phyloP scores from a whole-genome alignment of 495 filamentous ascomycete species.

The Aspergillus bridgeri region DNA sequence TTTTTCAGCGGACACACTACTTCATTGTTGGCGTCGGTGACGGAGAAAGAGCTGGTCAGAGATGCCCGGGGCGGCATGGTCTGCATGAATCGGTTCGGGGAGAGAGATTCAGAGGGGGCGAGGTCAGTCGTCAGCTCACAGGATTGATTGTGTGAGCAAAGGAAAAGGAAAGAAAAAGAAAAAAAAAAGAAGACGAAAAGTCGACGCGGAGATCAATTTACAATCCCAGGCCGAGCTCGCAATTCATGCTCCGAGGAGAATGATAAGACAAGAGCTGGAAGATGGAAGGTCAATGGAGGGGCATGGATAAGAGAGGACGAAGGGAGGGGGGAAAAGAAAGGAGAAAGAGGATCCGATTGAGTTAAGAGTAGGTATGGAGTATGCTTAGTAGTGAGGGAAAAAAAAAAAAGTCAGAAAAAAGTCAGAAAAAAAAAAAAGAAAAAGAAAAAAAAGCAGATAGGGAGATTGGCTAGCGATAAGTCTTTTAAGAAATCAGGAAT shows the following conservation, averaged over 20 bases:
- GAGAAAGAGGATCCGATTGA: constrained; percentile 12
- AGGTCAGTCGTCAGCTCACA: constrained; percentile 12
- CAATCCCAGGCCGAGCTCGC: neutral
- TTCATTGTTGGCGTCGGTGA: constrained; percentile 88
- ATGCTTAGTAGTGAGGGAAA: constrained; percentile 12
- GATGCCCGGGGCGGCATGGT: constrained; percentile 85
- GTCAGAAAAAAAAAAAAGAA: neutral
- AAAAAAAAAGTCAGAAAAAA: neutral
- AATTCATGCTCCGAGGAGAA: neutral
- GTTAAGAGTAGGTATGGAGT: constrained; percentile 12
- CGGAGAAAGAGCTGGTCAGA: constrained; percentile 85
- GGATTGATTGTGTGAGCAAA: too few species aligned
- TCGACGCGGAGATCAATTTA: neutral
- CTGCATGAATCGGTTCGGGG: constrained; percentile 43
- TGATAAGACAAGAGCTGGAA: neutral
- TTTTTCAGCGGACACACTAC: constrained; percentile 95
- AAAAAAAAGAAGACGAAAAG: neutral
- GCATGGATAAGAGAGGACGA: too few species aligned
- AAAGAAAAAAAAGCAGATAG: constrained; percentile 5
- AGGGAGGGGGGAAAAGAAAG: neutral
- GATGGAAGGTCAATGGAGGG: neutral
- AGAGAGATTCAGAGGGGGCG: constrained; percentile 4
- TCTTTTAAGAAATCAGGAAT: constrained; percentile 2
- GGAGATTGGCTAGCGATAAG: constrained; percentile 1
- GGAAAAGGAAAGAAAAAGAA: too few species aligned